Evolutionary conservation across 1,139 yeast genomes (phyloP), one percentile per base, ranked within the genome.

Genomic region (Nadsonia starkeyi-henricii): DNA sequence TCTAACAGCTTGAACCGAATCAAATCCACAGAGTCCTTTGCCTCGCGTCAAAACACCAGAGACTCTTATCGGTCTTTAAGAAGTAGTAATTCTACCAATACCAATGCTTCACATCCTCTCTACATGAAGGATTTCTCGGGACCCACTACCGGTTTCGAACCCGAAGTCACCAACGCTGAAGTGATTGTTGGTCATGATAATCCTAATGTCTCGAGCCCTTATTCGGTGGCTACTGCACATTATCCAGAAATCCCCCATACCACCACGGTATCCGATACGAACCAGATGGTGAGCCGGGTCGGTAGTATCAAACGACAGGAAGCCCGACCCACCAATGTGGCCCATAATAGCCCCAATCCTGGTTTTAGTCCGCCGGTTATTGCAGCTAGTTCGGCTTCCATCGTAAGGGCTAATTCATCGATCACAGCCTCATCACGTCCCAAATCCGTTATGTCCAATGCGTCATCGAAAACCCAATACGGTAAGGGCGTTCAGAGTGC

Each of bases 401-500:
- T 33, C 4, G 17, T 13, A 12, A n/a, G 39, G 17, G 15, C 4
- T 33, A n/a, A 33, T 13, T 33, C 39, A 7, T 33, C 39, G 17
- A 4, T n/a, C 9, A 7, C 30, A 33, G 9, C 4, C 4, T 33
- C 39, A 33, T 33, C 39, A 4, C 39, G 39, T 33, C 39, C 39
- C 12, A 33, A 33, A 15, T 33, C 39, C 4, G 17, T 33, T 15
- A 12, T 13, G 15, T 33, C 39, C 12, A 33, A 13, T 33, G 17
- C 39, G 4, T 33, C 39, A 33, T 33, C 39, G 12, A 33, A 33
- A n/a, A n/a, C 39, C 3, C 39, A 33, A 33, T 33, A 33, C 12
- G 17, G 39, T 33, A 33, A 33, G 17, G 49, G 49, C 15, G 49
- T 47, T 5, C 44, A 43, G 23, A 36, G 43, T 30, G 65, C 65